Evolutionary conservation across 1,284 basidiomycete species (phyloP).

Genomic region (Fistulina hepatica): DNA sequence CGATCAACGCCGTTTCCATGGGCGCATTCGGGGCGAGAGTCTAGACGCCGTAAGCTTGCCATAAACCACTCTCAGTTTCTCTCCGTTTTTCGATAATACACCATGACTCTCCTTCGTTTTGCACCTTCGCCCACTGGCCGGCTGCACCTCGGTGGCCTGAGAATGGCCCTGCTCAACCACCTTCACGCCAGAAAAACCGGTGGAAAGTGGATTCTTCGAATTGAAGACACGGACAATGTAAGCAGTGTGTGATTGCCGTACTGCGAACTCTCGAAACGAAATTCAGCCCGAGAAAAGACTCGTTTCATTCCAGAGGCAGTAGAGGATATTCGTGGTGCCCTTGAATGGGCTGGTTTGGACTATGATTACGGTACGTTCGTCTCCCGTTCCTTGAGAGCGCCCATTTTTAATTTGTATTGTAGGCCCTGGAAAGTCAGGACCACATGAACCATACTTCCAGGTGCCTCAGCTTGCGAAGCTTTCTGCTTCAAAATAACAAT

Average conservation of each 20-base stretch:
- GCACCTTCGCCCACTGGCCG: constrained; percentile 95
- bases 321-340: constrained; percentile 63
- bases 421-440: constrained; percentile 72
- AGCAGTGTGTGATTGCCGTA: constrained; percentile 16
- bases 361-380: constrained; percentile 74
- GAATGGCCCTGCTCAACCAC: constrained; percentile 93
- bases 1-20: too few relatives aligned
- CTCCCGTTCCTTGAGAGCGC: background rate
- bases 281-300: too few relatives aligned
- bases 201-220: constrained; percentile 84
- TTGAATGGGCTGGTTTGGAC: constrained; percentile 89
- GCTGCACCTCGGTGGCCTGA: constrained; percentile 90
- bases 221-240: constrained; percentile 93
- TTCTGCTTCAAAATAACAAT: constrained; percentile 1
- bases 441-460: constrained; percentile 75
- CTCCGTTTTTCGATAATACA: too few relatives aligned
- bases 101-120: constrained; percentile 71
- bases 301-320: constrained; percentile 77
- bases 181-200: constrained; percentile 71
- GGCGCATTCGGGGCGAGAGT: too few relatives aligned
- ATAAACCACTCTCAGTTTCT: too few relatives aligned
- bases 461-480: constrained; percentile 28
- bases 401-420: constrained; percentile 6
- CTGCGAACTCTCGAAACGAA: constrained; percentile 1
- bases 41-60: too few relatives aligned